Conservation (phyloP, 1,284 basidiomycete species). For the Fistulina hepatica region DNA sequence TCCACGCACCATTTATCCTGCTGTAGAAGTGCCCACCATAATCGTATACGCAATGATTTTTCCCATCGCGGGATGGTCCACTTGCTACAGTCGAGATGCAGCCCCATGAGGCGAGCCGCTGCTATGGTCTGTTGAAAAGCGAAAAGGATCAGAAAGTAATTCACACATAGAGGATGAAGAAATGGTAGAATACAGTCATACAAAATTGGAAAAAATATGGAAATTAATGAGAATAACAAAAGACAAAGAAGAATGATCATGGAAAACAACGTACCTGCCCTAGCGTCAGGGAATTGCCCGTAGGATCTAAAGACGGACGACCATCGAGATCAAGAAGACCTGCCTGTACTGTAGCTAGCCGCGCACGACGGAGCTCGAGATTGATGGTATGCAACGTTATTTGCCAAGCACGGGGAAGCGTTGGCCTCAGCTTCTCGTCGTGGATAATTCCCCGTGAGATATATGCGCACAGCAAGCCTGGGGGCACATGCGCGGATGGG, state of each 20-base stretch:
- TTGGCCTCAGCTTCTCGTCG: slow-evolving; percentile 13
- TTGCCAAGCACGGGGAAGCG: slow-evolving; percentile 12
- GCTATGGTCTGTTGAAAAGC: slow-evolving; percentile 15
- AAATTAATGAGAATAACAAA: neutral
- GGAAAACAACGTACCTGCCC: slow-evolving; percentile 11
- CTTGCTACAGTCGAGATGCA: slow-evolving; percentile 12
- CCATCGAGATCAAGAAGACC: slow-evolving; percentile 15
- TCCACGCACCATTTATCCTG: slow-evolving; percentile 15
- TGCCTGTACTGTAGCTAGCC: slow-evolving; percentile 14
- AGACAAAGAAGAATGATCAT: neutral
- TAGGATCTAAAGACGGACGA: slow-evolving; percentile 15
- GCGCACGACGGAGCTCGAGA: slow-evolving; percentile 12
- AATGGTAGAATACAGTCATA: too few species aligned
- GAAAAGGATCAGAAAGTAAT: too few species aligned
- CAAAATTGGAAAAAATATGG: too few species aligned
- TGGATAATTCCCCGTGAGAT: slow-evolving; percentile 14
- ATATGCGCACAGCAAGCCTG: slow-evolving; percentile 14
- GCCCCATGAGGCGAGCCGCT: slow-evolving; percentile 14
- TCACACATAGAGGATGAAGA: too few species aligned
- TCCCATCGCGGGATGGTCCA: slow-evolving; percentile 16
- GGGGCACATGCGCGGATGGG: slow-evolving; percentile 11
- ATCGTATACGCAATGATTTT: slow-evolving; percentile 12
- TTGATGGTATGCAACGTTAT: slow-evolving; percentile 13
- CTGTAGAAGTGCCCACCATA: slow-evolving; percentile 16
- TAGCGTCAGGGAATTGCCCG: slow-evolving; percentile 14